Base-by-base conservation (phyloP, 148 eudicot species). In the Camellia sinensis region DNA sequence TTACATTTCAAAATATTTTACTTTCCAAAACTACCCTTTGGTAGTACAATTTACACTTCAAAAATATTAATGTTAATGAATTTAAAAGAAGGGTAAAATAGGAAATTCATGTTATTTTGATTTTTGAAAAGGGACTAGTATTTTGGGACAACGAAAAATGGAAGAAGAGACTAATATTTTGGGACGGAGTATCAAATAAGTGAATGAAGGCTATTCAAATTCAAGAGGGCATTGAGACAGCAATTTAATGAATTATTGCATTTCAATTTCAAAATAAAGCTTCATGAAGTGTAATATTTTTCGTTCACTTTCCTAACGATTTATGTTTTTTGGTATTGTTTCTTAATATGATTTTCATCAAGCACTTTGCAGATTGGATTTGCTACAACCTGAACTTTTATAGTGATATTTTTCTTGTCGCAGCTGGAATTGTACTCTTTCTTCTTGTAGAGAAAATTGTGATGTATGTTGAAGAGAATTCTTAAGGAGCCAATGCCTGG, bases 361-460 rank as follows among this genome's bases (percentile, higher is more conserved):
- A 15, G 56, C n/a, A 29, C 43, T 73, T 53, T 22, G 44, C 73
- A 61, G 74, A 80, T 61, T 44, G 21, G 50, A 22, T 17, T 61
- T 45, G 10, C 56, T 56, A 43, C 64, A 54, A 44, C 75, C 79
- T 57, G 60, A 67, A 61, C 70, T 79, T 74, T 73, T 62, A 41
- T 71, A 63, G 48, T 80, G 54, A 50, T 74, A 22, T 77, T 78
- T 82, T 56, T 75, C 29, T 45, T 88, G 67, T 86, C 67, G 85
- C 97, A 95, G 98, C 90, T 90, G 97, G 98, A 79, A 92, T 95
- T 85, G 92, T 95, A 78, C 85, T 89, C 70, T 95, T 95, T 86
- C 94, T 95, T 86, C 82, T 89, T 40, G 97, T 93, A 60, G 97
- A 95, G 89, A 93, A 93, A 87, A 54, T 89, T 71, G 97, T 95